Evolutionary conservation across 768 basidiomycete species (phyloP).

Genomic region (Pisolithus orientalis): DNA sequence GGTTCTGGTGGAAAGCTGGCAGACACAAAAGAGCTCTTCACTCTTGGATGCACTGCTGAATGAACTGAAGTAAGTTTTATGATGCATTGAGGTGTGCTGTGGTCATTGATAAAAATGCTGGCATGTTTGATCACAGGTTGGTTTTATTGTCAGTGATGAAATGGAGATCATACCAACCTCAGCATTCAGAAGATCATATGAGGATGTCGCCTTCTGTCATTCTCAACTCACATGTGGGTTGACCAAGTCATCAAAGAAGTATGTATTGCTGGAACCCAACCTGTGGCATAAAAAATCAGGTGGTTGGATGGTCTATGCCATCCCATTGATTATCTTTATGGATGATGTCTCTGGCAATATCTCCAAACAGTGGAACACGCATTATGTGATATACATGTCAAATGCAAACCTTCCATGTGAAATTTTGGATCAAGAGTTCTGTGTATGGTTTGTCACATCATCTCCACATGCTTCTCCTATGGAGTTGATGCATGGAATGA

Average conservation of each 20-base stretch:
- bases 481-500: slow-evolving; percentile 34
- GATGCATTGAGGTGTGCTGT: too few species aligned
- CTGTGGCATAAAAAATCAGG: neutral
- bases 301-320: neutral
- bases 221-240: neutral
- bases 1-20: too few species aligned
- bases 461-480: slow-evolving; percentile 30
- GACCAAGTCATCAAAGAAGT: neutral
- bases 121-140: too few species aligned
- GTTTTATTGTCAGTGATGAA: too few species aligned
- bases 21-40: too few species aligned
- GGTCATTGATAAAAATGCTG: too few species aligned
- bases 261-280: neutral
- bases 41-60: too few species aligned
- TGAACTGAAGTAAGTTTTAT: too few species aligned
- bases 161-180: too few species aligned
- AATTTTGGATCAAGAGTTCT: slow-evolving; percentile 20
- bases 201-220: neutral
- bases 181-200: neutral
- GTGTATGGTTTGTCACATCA: slow-evolving; percentile 28
- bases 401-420: slow-evolving; percentile 31
- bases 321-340: slow-evolving; percentile 4
- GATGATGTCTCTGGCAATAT: slow-evolving; percentile 42
- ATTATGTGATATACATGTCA: slow-evolving; percentile 35
- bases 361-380: slow-evolving; percentile 42